Evolutionary conservation across 306 rosid genomes (phyloP), one percentile per base, ranked within the genome.

Genomic region (Cyamopsis tetragonoloba): DNA sequence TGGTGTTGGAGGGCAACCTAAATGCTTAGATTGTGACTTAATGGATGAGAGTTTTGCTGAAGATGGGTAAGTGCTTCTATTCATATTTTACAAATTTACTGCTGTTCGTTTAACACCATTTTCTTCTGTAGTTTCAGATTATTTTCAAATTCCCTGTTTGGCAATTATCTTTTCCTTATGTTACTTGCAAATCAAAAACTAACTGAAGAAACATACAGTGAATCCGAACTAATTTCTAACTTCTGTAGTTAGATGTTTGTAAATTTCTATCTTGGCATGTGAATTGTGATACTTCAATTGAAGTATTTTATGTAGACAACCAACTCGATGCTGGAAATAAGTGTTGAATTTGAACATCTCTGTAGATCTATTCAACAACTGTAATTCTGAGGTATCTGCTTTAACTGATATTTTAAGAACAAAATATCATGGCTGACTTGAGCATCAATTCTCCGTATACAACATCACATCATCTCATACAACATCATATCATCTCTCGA

Each of bases 1-100:
- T 77, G 80, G 62, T 60, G 84, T 35, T 75, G 96, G 89, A 46
- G 98, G 98, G 35, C 85, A 84, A 72, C 93, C 98, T 7, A 88
- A 81, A 62, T 83, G 71, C 74, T 54, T 75, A 57, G 89, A 81
- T 58, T 65, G 80, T 61, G 84, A 78, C 37, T 46, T 32, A 17
- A 61, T 66, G 30, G 84, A 87, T 37, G 85, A 84, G 54, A 77
- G 81, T 77, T 80, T 76, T 73, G 91, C 93, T 22, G 76, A 71
- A 66, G 98, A 92, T 62, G 98, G 98, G 98, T 92, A 82, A 30
- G 84, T 54, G 24, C 47, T 18, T 46, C 13, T 7, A 39, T 59
- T 48, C 31, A n/a, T 38, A 19, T 9, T 60, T 42, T 65, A 35
- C 12, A 12, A 42, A 57, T 9, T 43, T 30, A 26, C 44, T 44